Evolutionary conservation across 129 eudicot species (phyloP).

Genomic region (Rutidosis leptorrhynchoides): DNA sequence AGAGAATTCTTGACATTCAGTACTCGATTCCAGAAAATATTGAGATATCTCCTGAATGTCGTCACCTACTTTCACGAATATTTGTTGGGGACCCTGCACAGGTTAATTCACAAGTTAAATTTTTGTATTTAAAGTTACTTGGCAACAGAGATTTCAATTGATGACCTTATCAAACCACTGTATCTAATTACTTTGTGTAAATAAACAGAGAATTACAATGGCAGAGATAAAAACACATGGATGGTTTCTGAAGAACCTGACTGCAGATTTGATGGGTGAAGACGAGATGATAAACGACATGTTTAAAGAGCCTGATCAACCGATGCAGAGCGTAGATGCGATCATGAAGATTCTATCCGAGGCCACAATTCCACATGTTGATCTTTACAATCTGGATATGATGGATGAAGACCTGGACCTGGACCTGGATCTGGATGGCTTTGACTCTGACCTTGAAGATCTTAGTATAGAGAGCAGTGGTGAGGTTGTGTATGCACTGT

Average conservation of each 20-base stretch:
- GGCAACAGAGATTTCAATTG: not conserved
- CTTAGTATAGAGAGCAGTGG: slow-evolving; percentile 66
- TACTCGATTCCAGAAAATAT: slow-evolving; percentile 76
- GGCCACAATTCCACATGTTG: slow-evolving; percentile 85
- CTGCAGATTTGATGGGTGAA: slow-evolving; percentile 76
- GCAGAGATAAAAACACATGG: slow-evolving; percentile 67
- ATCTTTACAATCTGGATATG: slow-evolving; percentile 50
- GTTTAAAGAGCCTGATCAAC: slow-evolving; percentile 81
- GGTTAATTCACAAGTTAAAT: slow-evolving; percentile 34
- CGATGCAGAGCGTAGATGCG: slow-evolving; percentile 76
- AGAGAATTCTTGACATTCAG: slow-evolving; percentile 77
- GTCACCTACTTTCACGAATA: slow-evolving; percentile 79
- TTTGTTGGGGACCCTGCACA: slow-evolving; percentile 76
- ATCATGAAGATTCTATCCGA: slow-evolving; percentile 90
- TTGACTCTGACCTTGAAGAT: slow-evolving; percentile 62
- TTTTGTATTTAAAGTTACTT: not conserved
- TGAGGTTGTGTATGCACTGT: slow-evolving; percentile 62
- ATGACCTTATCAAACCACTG: not conserved
- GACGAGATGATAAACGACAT: slow-evolving; percentile 45
- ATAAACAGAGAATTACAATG: slow-evolving; percentile 78
- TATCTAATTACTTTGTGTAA: not conserved
- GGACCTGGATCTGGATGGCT: slow-evolving; percentile 47
- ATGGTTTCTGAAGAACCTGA: slow-evolving; percentile 88
- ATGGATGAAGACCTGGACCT: slow-evolving; percentile 60
- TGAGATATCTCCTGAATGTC: slow-evolving; percentile 65